Base-by-base conservation (phyloP, 805 yeast species). In the Lachancea lanzarotensis region DNA sequence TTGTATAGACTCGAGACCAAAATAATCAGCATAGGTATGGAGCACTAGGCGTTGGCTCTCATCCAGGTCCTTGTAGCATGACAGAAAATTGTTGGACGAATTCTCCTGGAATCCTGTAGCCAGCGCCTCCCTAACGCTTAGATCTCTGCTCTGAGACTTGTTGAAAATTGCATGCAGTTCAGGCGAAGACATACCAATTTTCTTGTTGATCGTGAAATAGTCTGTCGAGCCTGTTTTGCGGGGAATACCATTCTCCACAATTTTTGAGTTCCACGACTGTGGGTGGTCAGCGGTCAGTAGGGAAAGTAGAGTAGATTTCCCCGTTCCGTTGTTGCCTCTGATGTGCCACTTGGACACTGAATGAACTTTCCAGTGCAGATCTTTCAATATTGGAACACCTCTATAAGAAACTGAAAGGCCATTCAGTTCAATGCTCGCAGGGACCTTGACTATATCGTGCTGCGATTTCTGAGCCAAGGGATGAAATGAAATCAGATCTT, bases 261-360 rank as follows among this genome's bases (percentile, higher is more conserved):
- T 73, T 18, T 74, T 77, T 4, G 78, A 73, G 52, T 79, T 82
- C 98, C 98, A 91, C 1, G 96, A 82, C 65, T 91, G 96, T 1
- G 98, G 98, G 60, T 91, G 98, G 55, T 91, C 98, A 3, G 95
- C 89, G 0, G 96, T 89, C 25, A 91, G 71, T 38, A 93, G 62
- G 2, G 97, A 79, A 13, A 93, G 65, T 19, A 91, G 66, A 0
- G 98, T 93, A 1, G 96, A 85, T 62, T 91, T 91, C 0, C 98
- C 98, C 0, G 95, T 75, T 1, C 98, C 98, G 53, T 93, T 91
- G 46, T 79, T 77, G 2, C 98, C 98, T 45, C 83, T 69, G 26
- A 91, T 72, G 59, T 93, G 95, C 95, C 97, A 88, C 56, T 78
- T 82, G 31, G 87, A 84, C 3, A 95, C 95, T 35, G 69, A 69